A percentile compares a stretch with the other conserved stretches of the same genome.
phyloP scores from a whole-genome alignment of 805 yeast genomes.

The Metahyphopichia silvanorum region DNA sequence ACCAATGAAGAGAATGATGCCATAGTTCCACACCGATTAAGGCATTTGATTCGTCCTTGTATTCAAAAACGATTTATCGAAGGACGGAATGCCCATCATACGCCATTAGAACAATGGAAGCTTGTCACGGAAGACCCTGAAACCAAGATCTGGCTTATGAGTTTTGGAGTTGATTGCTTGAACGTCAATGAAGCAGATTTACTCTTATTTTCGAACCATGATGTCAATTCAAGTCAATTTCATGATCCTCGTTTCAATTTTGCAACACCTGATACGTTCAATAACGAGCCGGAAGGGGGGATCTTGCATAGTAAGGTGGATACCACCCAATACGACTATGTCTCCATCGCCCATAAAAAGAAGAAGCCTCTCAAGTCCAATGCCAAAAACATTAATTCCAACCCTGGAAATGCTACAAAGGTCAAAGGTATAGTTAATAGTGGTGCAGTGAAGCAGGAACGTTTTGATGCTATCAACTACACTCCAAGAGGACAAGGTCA shows the following conservation, averaged over 20 bases:
- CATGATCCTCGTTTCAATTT: conserved; percentile 27
- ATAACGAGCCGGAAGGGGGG: conserved; percentile 18
- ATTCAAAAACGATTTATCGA: conserved; percentile 50
- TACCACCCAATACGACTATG: conserved; percentile 25
- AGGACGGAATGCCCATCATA: conserved; percentile 19
- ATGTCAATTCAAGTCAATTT: conserved; percentile 23
- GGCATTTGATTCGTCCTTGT: conserved; percentile 55
- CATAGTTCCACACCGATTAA: conserved; percentile 51
- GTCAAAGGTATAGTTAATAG: conserved; percentile 10
- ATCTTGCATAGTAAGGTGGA: conserved; percentile 32
- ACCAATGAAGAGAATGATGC: conserved; percentile 34
- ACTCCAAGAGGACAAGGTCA: conserved; percentile 63
- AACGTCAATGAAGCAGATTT: conserved; percentile 51
- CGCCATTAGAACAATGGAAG: conserved; percentile 44
- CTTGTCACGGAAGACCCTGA: conserved; percentile 60
- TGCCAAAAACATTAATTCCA: conserved; percentile 1
- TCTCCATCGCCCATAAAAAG: conserved; percentile 2
- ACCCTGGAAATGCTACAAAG: background rate
- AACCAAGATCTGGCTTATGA: conserved; percentile 49
- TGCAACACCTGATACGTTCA: background rate
- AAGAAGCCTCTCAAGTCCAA: conserved; percentile 1
- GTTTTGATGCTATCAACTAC: conserved; percentile 46
- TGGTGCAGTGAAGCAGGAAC: conserved; percentile 36
- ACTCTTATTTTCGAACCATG: conserved; percentile 33
- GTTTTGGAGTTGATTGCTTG: conserved; percentile 53